Percentiles rank a stretch among this genome's conserved stretches.
These are phyloP conservation scores for Musa schizocarpa DNA, from an alignment of 176 grass and related monocot genomes.

Conservation along the genomic window DNA sequence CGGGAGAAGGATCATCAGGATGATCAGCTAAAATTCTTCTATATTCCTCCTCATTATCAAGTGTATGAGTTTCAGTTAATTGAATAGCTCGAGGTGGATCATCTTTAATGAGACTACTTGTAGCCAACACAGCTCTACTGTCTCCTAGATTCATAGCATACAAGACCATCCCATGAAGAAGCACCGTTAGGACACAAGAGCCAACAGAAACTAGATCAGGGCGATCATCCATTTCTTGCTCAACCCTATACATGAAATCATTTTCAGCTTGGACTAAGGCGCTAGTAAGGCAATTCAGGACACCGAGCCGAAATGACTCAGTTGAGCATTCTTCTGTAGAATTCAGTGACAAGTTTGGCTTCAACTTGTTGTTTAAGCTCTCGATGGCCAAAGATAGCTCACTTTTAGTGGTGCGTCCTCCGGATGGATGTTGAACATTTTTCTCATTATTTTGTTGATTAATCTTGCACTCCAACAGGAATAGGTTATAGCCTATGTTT, in stretches of 20 bases:
- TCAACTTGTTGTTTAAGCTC: slow-evolving; percentile 46
- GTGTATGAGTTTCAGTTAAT: slow-evolving; percentile 71
- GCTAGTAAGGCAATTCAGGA: slow-evolving; percentile 63
- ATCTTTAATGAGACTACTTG: slow-evolving; percentile 29
- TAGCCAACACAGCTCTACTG: slow-evolving; percentile 90
- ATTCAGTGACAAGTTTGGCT: slow-evolving; percentile 1
- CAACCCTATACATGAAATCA: slow-evolving; percentile 79
- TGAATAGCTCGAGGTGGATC: slow-evolving; percentile 49
- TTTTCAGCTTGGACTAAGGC: slow-evolving; percentile 92
- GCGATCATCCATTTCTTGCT: slow-evolving; percentile 85
- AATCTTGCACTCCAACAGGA: slow-evolving; percentile 60
- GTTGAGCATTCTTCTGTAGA: slow-evolving; percentile 26
- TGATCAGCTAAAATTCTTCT: slow-evolving; percentile 63
- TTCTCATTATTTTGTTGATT: slow-evolving; percentile 40
- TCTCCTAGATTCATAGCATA: slow-evolving; percentile 91
- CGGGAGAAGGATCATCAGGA: slow-evolving; percentile 55
- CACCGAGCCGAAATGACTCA: slow-evolving; percentile 53
- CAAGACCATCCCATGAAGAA: slow-evolving; percentile 77
- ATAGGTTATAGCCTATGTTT: slow-evolving; percentile 76
- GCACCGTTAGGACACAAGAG: slow-evolving; percentile 72
- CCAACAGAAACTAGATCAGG: slow-evolving; percentile 97
- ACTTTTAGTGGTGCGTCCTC: slow-evolving; percentile 33
- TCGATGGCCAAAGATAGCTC: slow-evolving; percentile 60
- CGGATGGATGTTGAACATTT: slow-evolving; percentile 1
- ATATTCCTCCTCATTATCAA: slow-evolving; percentile 63